Evolutionary conservation across 1,284 basidiomycete species (phyloP).

Genomic region (Gymnopus androsaceus): DNA sequence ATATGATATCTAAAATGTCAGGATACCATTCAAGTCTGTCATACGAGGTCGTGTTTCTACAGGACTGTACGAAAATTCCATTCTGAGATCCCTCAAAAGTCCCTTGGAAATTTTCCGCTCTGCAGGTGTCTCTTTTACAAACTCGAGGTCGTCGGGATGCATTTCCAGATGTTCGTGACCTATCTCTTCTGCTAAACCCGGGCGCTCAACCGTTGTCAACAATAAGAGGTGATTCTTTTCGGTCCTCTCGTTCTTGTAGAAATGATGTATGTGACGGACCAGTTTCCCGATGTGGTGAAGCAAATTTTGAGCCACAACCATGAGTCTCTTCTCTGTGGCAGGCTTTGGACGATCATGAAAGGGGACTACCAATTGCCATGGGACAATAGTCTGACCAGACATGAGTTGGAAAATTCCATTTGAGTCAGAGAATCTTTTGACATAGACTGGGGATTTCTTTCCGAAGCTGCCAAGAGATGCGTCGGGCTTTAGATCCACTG

Average conservation of each 20-base stretch:
- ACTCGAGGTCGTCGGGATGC: neutral
- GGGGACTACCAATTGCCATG: neutral
- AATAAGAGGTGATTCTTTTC: conserved; percentile 3
- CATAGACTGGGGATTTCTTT: neutral
- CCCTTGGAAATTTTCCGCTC: neutral
- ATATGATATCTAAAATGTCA: no score
- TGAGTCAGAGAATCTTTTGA: neutral
- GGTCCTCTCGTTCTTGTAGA: neutral
- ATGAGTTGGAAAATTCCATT: neutral
- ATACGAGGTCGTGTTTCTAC: no score
- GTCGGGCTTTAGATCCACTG: conserved; percentile 1
- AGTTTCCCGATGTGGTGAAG: conserved; percentile 10
- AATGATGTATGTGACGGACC: conserved; percentile 2
- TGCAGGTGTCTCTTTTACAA: neutral
- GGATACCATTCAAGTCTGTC: no score
- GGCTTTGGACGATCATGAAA: conserved; percentile 2
- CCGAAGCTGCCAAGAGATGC: neutral
- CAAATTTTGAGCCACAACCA: conserved; percentile 1
- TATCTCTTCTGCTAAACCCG: neutral
- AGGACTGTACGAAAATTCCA: no score
- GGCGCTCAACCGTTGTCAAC: neutral
- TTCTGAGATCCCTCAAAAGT: neutral
- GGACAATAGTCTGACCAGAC: neutral
- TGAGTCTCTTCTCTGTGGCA: conserved; percentile 1
- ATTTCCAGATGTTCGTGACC: neutral